Evolutionary conservation across 352 stramenopile species (phyloP).

Genomic region (Globisporangium cylindrosporum): DNA sequence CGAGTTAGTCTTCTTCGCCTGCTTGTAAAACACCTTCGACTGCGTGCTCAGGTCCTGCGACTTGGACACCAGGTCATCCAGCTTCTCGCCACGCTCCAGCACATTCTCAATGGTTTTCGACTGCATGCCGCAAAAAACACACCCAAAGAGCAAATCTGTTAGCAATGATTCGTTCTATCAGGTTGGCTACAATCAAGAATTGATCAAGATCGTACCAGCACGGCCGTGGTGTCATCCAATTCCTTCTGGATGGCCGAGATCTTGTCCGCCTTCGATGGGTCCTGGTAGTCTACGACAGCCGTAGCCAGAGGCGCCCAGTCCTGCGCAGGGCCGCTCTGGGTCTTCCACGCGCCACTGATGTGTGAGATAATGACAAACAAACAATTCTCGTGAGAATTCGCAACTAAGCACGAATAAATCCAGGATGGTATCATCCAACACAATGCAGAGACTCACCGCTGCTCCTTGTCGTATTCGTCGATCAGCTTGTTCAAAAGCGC

Average conservation of each 20-base stretch:
- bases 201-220: conserved; percentile 69
- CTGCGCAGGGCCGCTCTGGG: conserved; percentile 60
- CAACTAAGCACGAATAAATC: conserved; percentile 11
- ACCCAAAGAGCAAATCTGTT: conserved; percentile 5
- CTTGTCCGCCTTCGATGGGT: conserved; percentile 98
- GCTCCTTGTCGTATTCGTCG: conserved; percentile 93
- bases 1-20: conserved; percentile 99
- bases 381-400: conserved; percentile 25
- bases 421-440: conserved; percentile 9
- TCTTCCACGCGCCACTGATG: conserved; percentile 52
- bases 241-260: conserved; percentile 99
- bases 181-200: neutral
- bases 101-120: conserved; percentile 99
- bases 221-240: conserved; percentile 98
- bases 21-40: conserved; percentile 99
- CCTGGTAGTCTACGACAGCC: conserved; percentile 96
- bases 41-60: conserved; percentile 97
- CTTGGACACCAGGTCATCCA: conserved; percentile 98
- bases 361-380: conserved; percentile 18
- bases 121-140: conserved; percentile 18
- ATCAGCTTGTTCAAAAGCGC: conserved; percentile 95
- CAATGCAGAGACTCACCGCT: conserved; percentile 25
- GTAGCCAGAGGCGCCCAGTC: conserved; percentile 90
- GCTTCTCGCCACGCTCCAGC: conserved; percentile 97
- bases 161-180: neutral